Conservation (phyloP, 2,329 filamentous ascomycete species). For the Diplocarpon mali region DNA sequence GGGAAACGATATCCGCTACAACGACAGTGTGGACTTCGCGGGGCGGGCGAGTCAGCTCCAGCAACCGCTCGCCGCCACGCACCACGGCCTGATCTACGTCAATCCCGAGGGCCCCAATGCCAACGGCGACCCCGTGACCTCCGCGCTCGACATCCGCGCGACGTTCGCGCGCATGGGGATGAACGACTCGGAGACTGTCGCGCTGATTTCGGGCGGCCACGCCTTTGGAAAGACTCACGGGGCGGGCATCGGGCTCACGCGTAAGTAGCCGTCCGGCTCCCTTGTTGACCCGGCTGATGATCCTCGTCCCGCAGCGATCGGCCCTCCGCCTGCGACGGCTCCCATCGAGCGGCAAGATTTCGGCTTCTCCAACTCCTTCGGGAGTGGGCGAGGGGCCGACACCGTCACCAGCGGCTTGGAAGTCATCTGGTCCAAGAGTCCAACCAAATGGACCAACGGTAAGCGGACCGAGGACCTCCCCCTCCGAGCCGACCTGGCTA, state of each 20-base stretch:
- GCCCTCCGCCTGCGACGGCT: slow-evolving; percentile 44
- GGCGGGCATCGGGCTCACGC: slow-evolving; percentile 28
- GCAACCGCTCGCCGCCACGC: slow-evolving; percentile 41
- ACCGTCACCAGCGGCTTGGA: slow-evolving; percentile 68
- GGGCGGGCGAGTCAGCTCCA: slow-evolving; percentile 27
- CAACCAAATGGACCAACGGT: slow-evolving; percentile 33
- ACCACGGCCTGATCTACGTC: slow-evolving; percentile 53
- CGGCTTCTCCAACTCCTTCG: slow-evolving; percentile 57
- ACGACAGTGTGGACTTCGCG: slow-evolving; percentile 29
- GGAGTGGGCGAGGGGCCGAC: slow-evolving; percentile 54
- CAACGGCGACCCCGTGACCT: slow-evolving; percentile 42
- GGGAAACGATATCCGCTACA: slow-evolving; percentile 39
- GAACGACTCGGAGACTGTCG: slow-evolving; percentile 51
- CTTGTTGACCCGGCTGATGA: slow-evolving; percentile 2
- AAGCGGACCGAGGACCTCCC: not conserved
- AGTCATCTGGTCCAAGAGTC: slow-evolving; percentile 71
- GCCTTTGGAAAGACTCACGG: slow-evolving; percentile 52
- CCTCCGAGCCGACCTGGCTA: not conserved
- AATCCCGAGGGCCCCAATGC: slow-evolving; percentile 50
- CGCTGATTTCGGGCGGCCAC: slow-evolving; percentile 48
- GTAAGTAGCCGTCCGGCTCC: not conserved
- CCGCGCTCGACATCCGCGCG: slow-evolving; percentile 45
- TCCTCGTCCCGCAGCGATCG: slow-evolving; percentile 1
- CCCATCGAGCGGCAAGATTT: slow-evolving; percentile 56
- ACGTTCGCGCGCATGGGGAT: slow-evolving; percentile 52